These are phyloP conservation scores for Fusarium sp. DNA, from an alignment of 2,329 filamentous ascomycete species.

Conservation along the genomic window DNA sequence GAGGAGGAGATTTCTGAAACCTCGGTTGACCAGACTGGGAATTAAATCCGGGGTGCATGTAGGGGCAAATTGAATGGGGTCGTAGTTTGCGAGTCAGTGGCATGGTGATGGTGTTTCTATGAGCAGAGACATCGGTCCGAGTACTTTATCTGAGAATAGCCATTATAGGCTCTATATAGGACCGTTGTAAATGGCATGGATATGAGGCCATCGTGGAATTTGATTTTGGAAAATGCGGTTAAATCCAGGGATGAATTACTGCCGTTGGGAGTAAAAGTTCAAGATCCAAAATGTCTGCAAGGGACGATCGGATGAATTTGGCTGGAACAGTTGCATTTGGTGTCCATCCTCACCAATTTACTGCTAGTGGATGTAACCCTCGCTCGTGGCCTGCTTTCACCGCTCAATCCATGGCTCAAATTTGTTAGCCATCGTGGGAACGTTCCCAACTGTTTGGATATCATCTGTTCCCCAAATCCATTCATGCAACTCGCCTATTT, in stretches of 20 bases:
- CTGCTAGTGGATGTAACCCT: neutral
- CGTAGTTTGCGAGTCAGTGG: conserved; percentile 10
- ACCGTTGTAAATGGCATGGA: neutral
- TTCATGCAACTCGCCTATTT: neutral
- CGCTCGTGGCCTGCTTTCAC: neutral
- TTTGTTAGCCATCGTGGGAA: neutral
- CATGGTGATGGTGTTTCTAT: neutral
- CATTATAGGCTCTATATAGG: neutral
- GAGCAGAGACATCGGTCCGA: neutral
- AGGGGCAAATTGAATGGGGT: neutral
- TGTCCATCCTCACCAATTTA: neutral
- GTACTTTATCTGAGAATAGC: neutral
- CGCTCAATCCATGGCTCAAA: neutral
- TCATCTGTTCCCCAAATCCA: neutral
- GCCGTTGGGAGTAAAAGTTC: neutral
- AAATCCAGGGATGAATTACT: neutral
- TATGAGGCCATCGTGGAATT: neutral
- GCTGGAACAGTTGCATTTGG: neutral
- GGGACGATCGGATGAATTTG: neutral
- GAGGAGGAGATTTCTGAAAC: conserved; percentile 12
- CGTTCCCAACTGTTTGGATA: neutral
- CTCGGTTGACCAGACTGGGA: conserved; percentile 31
- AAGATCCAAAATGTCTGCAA: neutral
- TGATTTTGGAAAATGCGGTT: neutral
- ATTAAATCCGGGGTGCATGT: conserved; percentile 25